Conservation (phyloP, 1,284 basidiomycete genomes). For the Ceratobasidium papillatum region DNA sequence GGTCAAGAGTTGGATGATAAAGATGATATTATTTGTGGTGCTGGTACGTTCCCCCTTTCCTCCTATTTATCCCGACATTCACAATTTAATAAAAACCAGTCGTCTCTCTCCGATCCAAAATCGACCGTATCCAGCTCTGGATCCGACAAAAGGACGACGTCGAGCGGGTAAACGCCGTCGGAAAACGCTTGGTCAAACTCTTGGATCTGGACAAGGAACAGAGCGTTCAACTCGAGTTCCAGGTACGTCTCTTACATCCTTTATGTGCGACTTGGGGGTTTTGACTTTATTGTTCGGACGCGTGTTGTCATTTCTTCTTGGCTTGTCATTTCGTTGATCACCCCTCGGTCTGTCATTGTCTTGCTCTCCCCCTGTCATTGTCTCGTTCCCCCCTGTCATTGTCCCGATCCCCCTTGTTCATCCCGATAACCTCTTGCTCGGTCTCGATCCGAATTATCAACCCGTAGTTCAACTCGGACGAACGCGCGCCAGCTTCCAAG, state of each 20-base stretch:
- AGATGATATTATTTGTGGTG: constrained; percentile 83
- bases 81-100: constrained; percentile 55
- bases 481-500: constrained; percentile 77
- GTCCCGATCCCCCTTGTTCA: background rate
- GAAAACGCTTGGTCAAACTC: constrained; percentile 79
- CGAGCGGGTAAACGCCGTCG: constrained; percentile 83
- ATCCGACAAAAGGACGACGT: constrained; percentile 83
- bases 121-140: constrained; percentile 92
- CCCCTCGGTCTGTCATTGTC: background rate
- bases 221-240: constrained; percentile 87
- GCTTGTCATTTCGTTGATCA: background rate
- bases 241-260: constrained; percentile 58
- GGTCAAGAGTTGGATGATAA: constrained; percentile 89
- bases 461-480: constrained; percentile 78
- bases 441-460: background rate
- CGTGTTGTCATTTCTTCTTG: background rate
- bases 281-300: background rate
- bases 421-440: no score
- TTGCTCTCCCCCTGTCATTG: background rate
- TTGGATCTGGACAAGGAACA: constrained; percentile 82
- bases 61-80: background rate
- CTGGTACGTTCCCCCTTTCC: constrained; percentile 50
- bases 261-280: background rate
- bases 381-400: background rate
- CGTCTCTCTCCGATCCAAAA: constrained; percentile 84